Evolutionary conservation across 2,329 filamentous ascomycete genomes (phyloP), one percentile per base, ranked within the genome.

Genomic region (Cylindrodendrum hubeiense): DNA sequence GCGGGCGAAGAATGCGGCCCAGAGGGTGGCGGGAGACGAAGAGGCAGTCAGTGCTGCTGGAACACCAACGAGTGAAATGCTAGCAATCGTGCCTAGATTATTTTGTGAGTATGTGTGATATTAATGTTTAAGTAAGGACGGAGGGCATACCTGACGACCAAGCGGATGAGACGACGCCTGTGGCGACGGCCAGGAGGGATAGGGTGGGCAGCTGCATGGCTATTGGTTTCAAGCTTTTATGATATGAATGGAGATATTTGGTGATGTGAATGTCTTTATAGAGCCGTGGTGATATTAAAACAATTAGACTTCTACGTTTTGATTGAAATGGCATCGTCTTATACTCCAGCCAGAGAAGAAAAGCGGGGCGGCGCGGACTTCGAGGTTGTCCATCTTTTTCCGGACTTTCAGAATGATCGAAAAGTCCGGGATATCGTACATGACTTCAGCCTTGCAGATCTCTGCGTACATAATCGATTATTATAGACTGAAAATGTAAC

Each of bases 161-260:
- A 12, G 77, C 76, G 19, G 80, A 80, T 39, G 79, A 78, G 30
- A 79, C 59, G 24, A 82, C 73, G 63, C 80, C 80, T n/a, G 76
- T 79, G 26, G 80, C 76, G 26, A 78, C 75, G 24, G 79, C 79
- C 46, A 80, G 24, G 17, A 80, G 73, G 7, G 77, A 71, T 2
- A 76, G 76, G 13, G 72, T 70, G 2, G 77, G 66, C 24, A 74
- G 44, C n/a, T 71, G 67, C 62, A 77, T 68, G 2, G 30, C n/a
- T 3, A 34, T 26, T n/a, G 63, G 54, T 50, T 55, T 34, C 6
- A 13, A 33, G 51, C n/a, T 33, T 44, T 19, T 17, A 26, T 24
- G n/a, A 46, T 58, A 62, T 50, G 5, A 30, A 33, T 15, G 1
- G 24, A 2, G 15, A n/a, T 39, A 3, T 39, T 39, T 8, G 6